Evolutionary conservation across 805 yeast species (phyloP), one percentile per base, ranked within the genome.

Genomic region (Hemisphaericaspora nanyangensis): DNA sequence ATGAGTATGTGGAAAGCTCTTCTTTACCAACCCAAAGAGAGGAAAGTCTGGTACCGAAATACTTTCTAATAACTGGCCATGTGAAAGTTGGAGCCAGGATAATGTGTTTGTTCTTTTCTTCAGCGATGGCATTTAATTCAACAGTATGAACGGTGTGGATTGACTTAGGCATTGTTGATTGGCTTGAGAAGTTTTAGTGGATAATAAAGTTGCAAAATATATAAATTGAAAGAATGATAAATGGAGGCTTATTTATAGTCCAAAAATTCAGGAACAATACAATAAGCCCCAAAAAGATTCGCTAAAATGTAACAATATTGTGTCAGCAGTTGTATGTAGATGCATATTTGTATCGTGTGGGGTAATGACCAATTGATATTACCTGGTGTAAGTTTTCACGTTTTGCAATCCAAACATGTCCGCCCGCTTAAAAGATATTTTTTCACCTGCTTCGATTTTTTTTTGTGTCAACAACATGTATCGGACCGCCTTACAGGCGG

Each of bases 21-120:
- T 60, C 70, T 13, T 70, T 61, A 10, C 81, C 74, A 2, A 74
- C 56, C 13, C 63, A 51, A 17, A 80, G 60, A 1, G 75, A 66
- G 0, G 81, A 60, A 46, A 77, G 46, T 49, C 85, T 63, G 0
- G 80, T 66, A n/a, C 34, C 55, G 8, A 63, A 45, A 43, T 77
- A 78, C 12, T 47, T 42, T 16, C 40, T 46, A 22, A 49, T 42
- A 19, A 43, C 26, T 3, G 11, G 2, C 1, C 27, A 6, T 4
- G 42, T 26, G 17, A 49, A 33, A n/a, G 17, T 34, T 7, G 68
- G 68, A 1, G 65, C 58, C 16, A 37, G 38, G 17, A 53, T 44
- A 24, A 50, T 48, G 40, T 55, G 53, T 20, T 42, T 42, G 31
- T 55, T 54, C 31, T 54, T 59, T 12, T 54, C 50, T 16, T 36